These are phyloP conservation scores for Apiospora hydei DNA, from an alignment of 2,329 filamentous ascomycete species.

Conservation along the genomic window DNA sequence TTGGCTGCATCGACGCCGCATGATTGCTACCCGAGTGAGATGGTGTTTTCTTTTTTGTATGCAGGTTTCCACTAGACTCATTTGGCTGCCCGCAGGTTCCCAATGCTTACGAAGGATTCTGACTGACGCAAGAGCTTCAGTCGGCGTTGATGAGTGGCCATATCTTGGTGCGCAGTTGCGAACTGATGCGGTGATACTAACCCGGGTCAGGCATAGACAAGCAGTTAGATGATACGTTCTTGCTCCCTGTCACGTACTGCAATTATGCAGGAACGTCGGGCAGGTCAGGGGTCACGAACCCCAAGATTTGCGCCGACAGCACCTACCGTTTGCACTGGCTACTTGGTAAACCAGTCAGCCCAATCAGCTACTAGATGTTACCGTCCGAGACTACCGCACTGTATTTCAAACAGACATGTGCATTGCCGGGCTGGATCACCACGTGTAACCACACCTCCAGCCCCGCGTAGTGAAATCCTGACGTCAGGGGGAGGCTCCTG, in stretches of 20 bases:
- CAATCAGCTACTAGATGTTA: background rate
- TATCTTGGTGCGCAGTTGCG: background rate
- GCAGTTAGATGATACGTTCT: no score
- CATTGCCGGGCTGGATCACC: background rate
- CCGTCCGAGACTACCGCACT: background rate
- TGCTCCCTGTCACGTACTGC: no score
- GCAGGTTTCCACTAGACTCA: background rate
- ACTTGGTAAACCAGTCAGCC: background rate
- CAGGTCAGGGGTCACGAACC: no score
- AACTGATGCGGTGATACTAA: no score
- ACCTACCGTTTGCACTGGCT: no score
- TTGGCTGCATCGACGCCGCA: background rate
- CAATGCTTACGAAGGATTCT: background rate
- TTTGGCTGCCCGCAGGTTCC: background rate
- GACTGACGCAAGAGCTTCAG: background rate
- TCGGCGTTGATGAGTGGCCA: background rate
- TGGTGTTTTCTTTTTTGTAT: background rate
- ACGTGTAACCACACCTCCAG: background rate
- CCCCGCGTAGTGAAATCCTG: background rate
- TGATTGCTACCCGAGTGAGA: background rate
- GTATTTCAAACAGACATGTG: background rate
- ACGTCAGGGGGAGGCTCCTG: no score
- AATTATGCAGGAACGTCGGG: no score
- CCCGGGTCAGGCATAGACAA: background rate
- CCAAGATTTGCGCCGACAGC: no score